Conservation (phyloP, 1,284 basidiomycete species). For the Ganoderma lingzhi region DNA sequence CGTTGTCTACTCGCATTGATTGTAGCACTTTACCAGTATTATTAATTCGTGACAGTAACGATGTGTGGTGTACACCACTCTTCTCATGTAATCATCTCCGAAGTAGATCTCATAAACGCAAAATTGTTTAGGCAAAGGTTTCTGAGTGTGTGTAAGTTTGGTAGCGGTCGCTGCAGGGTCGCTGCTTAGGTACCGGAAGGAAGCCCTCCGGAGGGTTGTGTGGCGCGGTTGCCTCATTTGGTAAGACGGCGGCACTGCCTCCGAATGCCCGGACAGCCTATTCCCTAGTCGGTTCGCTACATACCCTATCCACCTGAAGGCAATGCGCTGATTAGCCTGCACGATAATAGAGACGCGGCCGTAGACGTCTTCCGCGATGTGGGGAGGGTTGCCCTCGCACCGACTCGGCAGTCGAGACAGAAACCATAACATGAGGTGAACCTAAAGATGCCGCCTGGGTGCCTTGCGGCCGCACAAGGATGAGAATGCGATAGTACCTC, state of each 20-base stretch:
- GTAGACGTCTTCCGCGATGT: conserved; percentile 22
- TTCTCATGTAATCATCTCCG: not conserved
- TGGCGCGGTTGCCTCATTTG: conserved; percentile 15
- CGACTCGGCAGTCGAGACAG: conserved; percentile 14
- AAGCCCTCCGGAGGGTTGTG: conserved; percentile 24
- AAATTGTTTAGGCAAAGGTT: conserved; percentile 5
- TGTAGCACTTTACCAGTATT: conserved; percentile 3
- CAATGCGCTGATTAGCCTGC: conserved; percentile 19
- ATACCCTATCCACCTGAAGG: conserved; percentile 19
- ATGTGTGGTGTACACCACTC: conserved; percentile 4
- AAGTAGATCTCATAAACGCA: not conserved
- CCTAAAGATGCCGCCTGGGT: not conserved
- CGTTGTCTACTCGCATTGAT: not conserved
- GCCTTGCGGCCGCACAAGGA: not conserved
- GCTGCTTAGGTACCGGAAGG: conserved; percentile 15
- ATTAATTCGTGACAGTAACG: conserved; percentile 9
- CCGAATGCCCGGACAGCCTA: conserved; percentile 21
- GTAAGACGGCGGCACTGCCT: conserved; percentile 30
- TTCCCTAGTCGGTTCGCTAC: conserved; percentile 21
- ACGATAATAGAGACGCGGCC: conserved; percentile 21
- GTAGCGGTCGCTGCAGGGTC: conserved; percentile 5
- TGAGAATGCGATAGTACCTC: conserved; percentile 11
- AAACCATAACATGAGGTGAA: conserved; percentile 25
- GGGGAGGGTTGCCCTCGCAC: conserved; percentile 11
- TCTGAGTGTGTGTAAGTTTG: conserved; percentile 3